Evolutionary conservation across 495 filamentous ascomycete species (phyloP), one percentile per base, ranked within the genome.

Genomic region (Lentithecium fluviatile): DNA sequence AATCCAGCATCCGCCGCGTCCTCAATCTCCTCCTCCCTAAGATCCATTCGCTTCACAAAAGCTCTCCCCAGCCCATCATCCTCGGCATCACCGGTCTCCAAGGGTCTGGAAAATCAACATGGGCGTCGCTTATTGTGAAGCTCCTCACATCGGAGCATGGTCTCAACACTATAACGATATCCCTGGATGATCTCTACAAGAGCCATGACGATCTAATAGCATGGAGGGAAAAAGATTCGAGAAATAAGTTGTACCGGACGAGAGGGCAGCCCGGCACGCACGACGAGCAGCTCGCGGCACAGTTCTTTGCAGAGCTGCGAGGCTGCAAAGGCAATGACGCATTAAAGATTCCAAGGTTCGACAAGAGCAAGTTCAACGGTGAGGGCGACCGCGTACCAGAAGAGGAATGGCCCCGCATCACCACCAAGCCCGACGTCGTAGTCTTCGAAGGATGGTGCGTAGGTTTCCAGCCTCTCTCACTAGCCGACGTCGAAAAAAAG

Each of bases 191-290:
- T 24, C 32, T 60, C 13, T 65, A 60, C 51, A 56, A 53, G 20
- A 60, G 49, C 2, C 61, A 64, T 45, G 47, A 58, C 12, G 54
- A 24, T 21, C 21, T 64, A 8, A 32, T 64, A 20, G 49, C 55
- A 13, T 45, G 40, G 19, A 29, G 61, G n/a, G 42, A 58, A n/a
- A 24, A 53, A 40, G 25, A 62, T 37, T 45, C 52, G 4, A 52
- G 34, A 24, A 64, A 64, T 21, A 59, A 37, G 24, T 20, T 64
- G 10, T 64, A 64, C 32, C 40, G 49, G 0, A 59, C 55, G 10
- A 15, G 61, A 2, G 61, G 61, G 1, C 61, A 64, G n/a, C 61
- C 61, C n/a, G 61, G 61, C 34, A 64, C 61, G n/a, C 61, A 64
- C 37, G 61, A 64, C 24, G 61, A 58, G 34, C 19, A 52, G 38